Base-by-base conservation (phyloP, 2,329 filamentous ascomycete genomes). In the Colletotrichum scovillei region DNA sequence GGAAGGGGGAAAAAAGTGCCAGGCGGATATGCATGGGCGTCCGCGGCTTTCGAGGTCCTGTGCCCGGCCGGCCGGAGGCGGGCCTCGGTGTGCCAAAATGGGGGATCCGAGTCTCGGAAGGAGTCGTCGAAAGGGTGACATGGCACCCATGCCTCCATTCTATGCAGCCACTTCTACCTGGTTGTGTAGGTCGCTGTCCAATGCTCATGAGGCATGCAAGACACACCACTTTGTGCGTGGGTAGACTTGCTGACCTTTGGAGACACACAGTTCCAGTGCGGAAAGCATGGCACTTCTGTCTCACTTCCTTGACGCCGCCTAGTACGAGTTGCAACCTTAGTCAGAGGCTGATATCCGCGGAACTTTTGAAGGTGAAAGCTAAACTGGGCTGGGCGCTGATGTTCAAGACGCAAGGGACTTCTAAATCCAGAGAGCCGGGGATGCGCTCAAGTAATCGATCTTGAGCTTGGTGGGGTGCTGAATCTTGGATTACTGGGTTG, bases 11-110 rank as follows among this genome's bases (percentile, higher is more conserved):
- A 28, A 24, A 22, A 26, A 12, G 32, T 14, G 52, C 32, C 63
- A 57, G 60, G 28, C 60, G 62, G 60, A 12, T 35, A 69, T 66
- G 62, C 62, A 69, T 28, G 38, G 38, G 14, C 38, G 53, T 24
- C 53, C 53, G 53, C 62, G 67, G 67, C 35, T 49, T 16, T 63
- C 38, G 24, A 38, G 38, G 42, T 11, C 56, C 11, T 38, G 5
- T 49, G 42, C 42, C 59, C 42, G 60, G 24, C 26, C 26, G 38
- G 26, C 42, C 30, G 42, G 42, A 6, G 16, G 14, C 55, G 28
- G 28, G 56, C 30, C 22, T 22, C 30, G 42, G 42, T 49, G 42
- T 49, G 42, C 42, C 42, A 49, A 49, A n/a, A 49, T 49, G 42
- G 42, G 42, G 16, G 57, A n/a, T 12, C 42, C 67, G 60, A 22